Evolutionary conservation across 2,329 filamentous ascomycete genomes (phyloP).

Genomic region (Chrysoporthe deuterocubensis): DNA sequence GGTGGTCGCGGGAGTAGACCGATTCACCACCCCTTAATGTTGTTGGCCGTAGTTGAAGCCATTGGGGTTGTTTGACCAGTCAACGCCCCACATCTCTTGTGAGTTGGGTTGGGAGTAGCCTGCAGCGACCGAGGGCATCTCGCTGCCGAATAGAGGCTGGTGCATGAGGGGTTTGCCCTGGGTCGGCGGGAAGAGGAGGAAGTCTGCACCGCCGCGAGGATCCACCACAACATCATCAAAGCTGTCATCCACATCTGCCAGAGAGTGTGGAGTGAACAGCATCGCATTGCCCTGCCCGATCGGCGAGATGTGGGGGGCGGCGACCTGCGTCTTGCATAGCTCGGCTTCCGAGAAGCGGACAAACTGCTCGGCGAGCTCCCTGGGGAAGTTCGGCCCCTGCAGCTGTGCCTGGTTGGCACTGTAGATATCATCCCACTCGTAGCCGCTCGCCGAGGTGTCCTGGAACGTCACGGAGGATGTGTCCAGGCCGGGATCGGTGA

Average conservation of each 20-base stretch:
- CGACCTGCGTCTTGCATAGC: conserved; percentile 44
- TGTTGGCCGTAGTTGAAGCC: conserved; percentile 40
- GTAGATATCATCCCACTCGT: conserved; percentile 68
- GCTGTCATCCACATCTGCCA: conserved; percentile 66
- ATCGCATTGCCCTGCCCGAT: conserved; percentile 70
- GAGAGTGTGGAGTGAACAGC: conserved; percentile 68
- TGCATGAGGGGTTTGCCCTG: conserved; percentile 47
- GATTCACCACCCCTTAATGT: conserved; percentile 31
- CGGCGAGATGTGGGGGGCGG: conserved; percentile 66
- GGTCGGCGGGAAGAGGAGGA: conserved; percentile 61
- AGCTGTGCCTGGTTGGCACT: conserved; percentile 44
- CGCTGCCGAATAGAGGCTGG: conserved; percentile 48
- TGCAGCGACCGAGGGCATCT: conserved; percentile 54
- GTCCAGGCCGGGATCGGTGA: conserved; percentile 43
- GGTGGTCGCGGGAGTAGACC: not conserved
- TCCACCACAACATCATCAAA: conserved; percentile 58
- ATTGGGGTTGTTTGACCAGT: conserved; percentile 43
- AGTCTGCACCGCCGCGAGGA: conserved; percentile 58
- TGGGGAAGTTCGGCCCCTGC: conserved; percentile 53
- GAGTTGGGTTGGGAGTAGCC: conserved; percentile 58
- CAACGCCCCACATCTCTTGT: conserved; percentile 54
- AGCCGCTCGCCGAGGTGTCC: conserved; percentile 59
- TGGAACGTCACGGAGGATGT: conserved; percentile 62
- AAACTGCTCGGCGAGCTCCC: conserved; percentile 49
- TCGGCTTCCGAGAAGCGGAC: conserved; percentile 44